phyloP scores from a whole-genome alignment of 805 yeast genomes.

The Wickerhamiella parazyma region DNA sequence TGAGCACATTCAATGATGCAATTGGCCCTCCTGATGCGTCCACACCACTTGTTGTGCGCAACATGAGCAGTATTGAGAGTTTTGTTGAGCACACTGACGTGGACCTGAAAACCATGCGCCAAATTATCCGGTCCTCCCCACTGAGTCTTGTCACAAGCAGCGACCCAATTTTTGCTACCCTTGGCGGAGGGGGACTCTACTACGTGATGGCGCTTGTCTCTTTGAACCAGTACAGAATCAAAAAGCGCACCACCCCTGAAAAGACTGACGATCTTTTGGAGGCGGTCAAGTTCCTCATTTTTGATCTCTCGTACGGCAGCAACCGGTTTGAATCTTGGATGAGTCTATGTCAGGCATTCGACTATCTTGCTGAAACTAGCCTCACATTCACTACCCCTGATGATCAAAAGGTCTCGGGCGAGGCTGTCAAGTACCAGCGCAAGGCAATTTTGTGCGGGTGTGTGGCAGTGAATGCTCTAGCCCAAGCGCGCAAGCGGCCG shows the following conservation, averaged over 20 bases:
- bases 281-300: constrained; percentile 49
- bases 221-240: constrained; percentile 50
- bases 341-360: constrained; percentile 64
- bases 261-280: constrained; percentile 68
- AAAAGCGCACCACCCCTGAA: constrained; percentile 69
- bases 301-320: constrained; percentile 55
- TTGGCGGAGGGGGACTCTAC: constrained; percentile 46
- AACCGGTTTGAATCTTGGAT: constrained; percentile 76
- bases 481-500: neutral
- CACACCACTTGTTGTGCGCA: constrained; percentile 21
- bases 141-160: constrained; percentile 15
- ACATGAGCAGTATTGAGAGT: constrained; percentile 31
- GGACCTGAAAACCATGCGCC: neutral
- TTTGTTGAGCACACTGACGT: constrained; percentile 28
- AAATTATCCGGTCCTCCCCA: constrained; percentile 12
- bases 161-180: constrained; percentile 25
- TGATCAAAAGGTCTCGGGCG: constrained; percentile 37
- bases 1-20: constrained; percentile 10
- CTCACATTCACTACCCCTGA: constrained; percentile 2
- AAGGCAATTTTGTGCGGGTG: constrained; percentile 58
- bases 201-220: constrained; percentile 55
- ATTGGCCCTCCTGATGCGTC: constrained; percentile 6
- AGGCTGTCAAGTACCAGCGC: constrained; percentile 52
- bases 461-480: constrained; percentile 39
- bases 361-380: constrained; percentile 74